These are phyloP conservation scores for Penicillium freii DNA, from an alignment of 2,329 filamentous ascomycete genomes.

Conservation along the genomic window DNA sequence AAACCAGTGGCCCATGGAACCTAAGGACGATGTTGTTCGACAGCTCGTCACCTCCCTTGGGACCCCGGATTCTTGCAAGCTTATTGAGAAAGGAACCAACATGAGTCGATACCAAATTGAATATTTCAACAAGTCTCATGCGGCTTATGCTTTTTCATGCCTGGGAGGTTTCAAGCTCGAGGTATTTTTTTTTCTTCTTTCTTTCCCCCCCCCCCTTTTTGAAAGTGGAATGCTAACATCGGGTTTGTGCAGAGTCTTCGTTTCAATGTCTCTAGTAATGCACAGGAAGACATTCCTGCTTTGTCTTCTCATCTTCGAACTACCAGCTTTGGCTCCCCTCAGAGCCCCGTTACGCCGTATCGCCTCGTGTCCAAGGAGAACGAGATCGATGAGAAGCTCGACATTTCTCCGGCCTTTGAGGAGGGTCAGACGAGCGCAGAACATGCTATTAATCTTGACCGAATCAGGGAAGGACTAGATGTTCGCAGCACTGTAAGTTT, in stretches of 20 bases:
- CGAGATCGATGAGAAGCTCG: background rate
- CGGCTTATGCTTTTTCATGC: background rate
- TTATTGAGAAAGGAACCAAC: background rate
- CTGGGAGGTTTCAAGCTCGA: background rate
- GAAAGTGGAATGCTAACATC: background rate
- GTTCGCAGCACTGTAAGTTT: slow-evolving; percentile 9
- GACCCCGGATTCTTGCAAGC: background rate
- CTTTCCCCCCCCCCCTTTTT: too few species aligned
- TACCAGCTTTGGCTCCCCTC: background rate
- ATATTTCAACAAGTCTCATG: background rate
- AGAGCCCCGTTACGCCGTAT: background rate
- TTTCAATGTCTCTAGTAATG: background rate
- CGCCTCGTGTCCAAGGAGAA: background rate
- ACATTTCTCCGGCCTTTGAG: background rate
- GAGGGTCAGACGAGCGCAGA: background rate
- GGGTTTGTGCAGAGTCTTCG: background rate
- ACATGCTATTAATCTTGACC: background rate
- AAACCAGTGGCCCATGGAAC: background rate
- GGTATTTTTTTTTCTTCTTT: background rate
- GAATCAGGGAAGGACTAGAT: slow-evolving; percentile 2
- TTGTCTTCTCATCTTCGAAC: background rate
- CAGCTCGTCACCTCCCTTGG: background rate
- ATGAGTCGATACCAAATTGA: background rate
- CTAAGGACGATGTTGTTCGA: background rate
- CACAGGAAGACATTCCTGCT: background rate